Evolutionary conservation across 192 early-diverging fungal genomes (phyloP).

Genomic region (Funneliformis mosseae): DNA sequence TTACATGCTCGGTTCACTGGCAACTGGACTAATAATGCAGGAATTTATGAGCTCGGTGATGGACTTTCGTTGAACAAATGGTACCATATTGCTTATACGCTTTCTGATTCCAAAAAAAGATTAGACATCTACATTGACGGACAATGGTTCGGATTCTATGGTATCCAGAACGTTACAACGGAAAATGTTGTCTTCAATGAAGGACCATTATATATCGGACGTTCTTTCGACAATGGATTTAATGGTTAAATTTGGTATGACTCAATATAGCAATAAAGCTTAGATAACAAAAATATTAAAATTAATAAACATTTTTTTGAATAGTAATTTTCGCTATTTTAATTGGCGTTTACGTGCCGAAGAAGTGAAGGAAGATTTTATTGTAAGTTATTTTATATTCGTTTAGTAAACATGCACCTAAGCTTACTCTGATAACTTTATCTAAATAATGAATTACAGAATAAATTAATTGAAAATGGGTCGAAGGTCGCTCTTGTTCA

Average conservation of each 20-base stretch:
- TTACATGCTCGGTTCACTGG: constrained; percentile 23
- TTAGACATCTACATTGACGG: constrained; percentile 19
- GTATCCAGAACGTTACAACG: neutral
- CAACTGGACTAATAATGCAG: neutral
- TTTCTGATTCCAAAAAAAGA: constrained; percentile 21
- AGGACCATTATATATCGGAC: constrained; percentile 9
- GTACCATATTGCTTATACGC: constrained; percentile 24
- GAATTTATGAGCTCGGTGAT: neutral
- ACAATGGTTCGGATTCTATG: neutral
- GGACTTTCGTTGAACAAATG: constrained; percentile 15
- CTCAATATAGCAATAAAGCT: neutral
- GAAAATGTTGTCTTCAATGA: constrained; percentile 20
- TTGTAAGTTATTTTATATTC: constrained; percentile 12
- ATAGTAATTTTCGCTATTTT: neutral
- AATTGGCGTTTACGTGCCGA: no score
- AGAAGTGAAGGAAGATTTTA: no score
- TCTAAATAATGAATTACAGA: neutral
- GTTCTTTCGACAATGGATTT: neutral
- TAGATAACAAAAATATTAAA: neutral
- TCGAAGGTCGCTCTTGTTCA: neutral
- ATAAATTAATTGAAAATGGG: neutral
- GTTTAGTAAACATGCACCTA: constrained; percentile 19
- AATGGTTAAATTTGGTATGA: constrained; percentile 26
- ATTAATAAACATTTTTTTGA: neutral
- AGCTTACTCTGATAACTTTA: neutral